Evolutionary conservation across 2,329 filamentous ascomycete species (phyloP), one percentile per base, ranked within the genome.

Genomic region (Sporothrix dimorphospora): DNA sequence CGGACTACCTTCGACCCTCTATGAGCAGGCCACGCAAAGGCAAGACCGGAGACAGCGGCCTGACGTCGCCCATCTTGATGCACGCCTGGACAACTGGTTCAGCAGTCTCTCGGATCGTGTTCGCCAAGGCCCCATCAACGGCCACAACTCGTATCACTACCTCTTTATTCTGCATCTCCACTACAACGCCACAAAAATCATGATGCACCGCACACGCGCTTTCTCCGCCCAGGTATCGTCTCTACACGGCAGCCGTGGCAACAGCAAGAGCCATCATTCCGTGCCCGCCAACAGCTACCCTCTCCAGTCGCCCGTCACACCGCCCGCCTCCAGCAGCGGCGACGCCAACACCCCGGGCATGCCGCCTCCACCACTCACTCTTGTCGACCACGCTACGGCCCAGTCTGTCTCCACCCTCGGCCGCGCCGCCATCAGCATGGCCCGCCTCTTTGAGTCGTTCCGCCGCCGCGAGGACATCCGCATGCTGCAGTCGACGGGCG

Each of bases 91-190:
- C 53, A 40, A 67, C 16, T 73, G 72, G 72, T 72, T 72, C 53
- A n/a, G 14, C 21, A 55, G 53, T 9, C 21, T 72, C n/a, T 61
- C 72, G 1, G 70, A 73, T 6, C 53, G 45, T 14, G 67, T 72
- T 34, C 66, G 70, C 24, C 55, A 61, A 7, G 70, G 66, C 16
- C 72, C 72, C 11, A 45, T 59, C 27, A 55, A 53, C 72, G 67
- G 72, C 42, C 67, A 61, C 40, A 61, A 70, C 53, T 66, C 51
- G 40, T 70, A 70, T 57, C 70, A 70, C 21, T 67, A 70, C 47
- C 12, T 73, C 34, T 72, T 73, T 65, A 70, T 73, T 30, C 59
- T 73, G 67, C 72, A 73, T 45, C 57, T 73, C 51, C 67, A 70
- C 24, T 72, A 68, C 19, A 47, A 73, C 27, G 47, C 59, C 5